Conservation (phyloP, 805 yeast genomes). For the Ogataea ramenticola region DNA sequence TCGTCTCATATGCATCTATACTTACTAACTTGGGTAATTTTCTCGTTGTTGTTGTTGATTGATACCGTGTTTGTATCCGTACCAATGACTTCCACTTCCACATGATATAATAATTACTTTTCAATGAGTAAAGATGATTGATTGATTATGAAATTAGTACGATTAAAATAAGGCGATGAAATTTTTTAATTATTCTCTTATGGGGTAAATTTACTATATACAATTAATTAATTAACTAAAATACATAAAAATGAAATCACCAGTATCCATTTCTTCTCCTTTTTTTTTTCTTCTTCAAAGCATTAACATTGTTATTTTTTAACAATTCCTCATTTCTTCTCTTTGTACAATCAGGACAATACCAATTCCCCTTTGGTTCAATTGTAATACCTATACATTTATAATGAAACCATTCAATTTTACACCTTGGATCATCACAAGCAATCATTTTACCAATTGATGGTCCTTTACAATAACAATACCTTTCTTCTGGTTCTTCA, state of each 20-base stretch:
- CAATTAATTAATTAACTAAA: no score
- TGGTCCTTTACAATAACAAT: slow-evolving; percentile 47
- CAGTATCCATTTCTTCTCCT: slow-evolving; percentile 1
- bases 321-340: slow-evolving; percentile 4
- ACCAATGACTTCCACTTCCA: no score
- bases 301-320: slow-evolving; percentile 3
- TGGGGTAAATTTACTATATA: no score
- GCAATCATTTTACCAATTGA: slow-evolving; percentile 89
- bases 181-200: background rate
- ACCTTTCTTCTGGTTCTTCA: slow-evolving; percentile 18
- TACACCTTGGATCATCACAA: slow-evolving; percentile 86
- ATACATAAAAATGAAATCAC: no score
- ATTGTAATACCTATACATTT: slow-evolving; percentile 84
- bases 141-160: no score
- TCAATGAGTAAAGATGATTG: no score
- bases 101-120: no score
- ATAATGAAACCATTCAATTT: slow-evolving; percentile 94
- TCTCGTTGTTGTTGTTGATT: background rate
- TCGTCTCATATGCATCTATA: slow-evolving; percentile 63
- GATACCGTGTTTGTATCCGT: no score
- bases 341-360: slow-evolving; percentile 73
- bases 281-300: slow-evolving; percentile 9
- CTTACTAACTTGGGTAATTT: slow-evolving; percentile 42
- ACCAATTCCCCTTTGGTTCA: slow-evolving; percentile 92
- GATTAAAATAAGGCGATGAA: background rate